These are phyloP conservation scores for Backusella luteola DNA, from an alignment of 192 early-diverging fungal species.

Conservation along the genomic window DNA sequence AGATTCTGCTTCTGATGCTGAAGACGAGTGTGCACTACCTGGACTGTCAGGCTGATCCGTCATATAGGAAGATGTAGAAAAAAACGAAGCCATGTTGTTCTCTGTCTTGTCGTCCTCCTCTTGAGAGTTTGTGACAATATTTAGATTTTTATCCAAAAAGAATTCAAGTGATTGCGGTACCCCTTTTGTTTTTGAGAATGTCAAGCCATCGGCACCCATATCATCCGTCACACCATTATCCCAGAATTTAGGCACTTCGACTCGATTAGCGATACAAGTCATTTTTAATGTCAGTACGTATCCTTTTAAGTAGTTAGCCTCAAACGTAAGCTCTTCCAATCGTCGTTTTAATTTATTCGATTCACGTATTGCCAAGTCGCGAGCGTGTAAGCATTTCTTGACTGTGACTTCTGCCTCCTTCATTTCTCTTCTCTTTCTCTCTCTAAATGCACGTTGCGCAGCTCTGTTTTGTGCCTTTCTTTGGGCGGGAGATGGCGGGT, in stretches of 20 bases:
- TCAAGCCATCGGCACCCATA: conserved; percentile 1
- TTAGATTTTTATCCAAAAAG: conserved; percentile 2
- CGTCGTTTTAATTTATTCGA: conserved; percentile 34
- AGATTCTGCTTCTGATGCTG: background rate
- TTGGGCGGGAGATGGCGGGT: conserved; percentile 56
- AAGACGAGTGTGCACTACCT: conserved; percentile 6
- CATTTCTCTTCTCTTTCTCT: conserved; percentile 78
- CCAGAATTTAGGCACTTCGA: conserved; percentile 33
- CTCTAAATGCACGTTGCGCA: conserved; percentile 87
- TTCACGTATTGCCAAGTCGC: conserved; percentile 48
- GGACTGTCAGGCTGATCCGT: background rate
- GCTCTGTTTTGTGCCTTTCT: conserved; percentile 82
- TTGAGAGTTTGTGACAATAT: background rate
- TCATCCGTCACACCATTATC: conserved; percentile 11
- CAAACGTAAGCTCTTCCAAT: conserved; percentile 39
- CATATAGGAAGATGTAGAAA: background rate
- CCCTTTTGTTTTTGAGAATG: conserved; percentile 13
- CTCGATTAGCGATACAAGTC: conserved; percentile 28
- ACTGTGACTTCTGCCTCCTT: conserved; percentile 71
- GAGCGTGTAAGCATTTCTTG: conserved; percentile 56
- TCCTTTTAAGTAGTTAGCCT: conserved; percentile 47
- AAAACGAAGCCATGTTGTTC: background rate
- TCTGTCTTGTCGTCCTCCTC: background rate
- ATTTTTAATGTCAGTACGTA: conserved; percentile 36
- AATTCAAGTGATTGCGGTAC: conserved; percentile 10